Base-by-base conservation (phyloP, 768 basidiomycete genomes). In the Tricholoma flavovirens region DNA sequence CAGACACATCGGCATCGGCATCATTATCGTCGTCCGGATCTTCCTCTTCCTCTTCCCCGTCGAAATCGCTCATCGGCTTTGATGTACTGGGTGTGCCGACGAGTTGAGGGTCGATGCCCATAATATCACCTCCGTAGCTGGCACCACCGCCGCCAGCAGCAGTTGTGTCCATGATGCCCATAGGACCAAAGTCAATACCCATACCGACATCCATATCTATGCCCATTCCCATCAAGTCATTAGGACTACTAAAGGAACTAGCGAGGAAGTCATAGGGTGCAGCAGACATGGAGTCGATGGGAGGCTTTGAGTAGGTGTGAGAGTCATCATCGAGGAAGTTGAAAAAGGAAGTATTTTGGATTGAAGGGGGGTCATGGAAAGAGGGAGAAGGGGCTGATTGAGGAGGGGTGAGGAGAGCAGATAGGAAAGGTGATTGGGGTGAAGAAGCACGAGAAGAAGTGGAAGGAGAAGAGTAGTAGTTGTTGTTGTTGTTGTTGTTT, bases 71-170 rank as follows among this genome's bases (percentile, higher is more conserved):
- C 64, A 52, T 73, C 3, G 67, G 61, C 33, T 49, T 45, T 1
- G 64, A 19, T 30, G 71, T 66, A 22, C 83, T 68, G 4, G 86
- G 86, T 0, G 87, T 86, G 38, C 77, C 84, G 55, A 90, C 84
- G 53, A 90, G 83, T 67, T 87, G 86, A 0, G 90, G 89, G 67
- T 92, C 87, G 66, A 92, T 91, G 46, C 68, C 74, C 53, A 64
- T 61, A 26, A 56, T 53, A 55, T 58, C 51, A 36, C 24, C 48
- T 1, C 53, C 51, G 21, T 56, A 46, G n/a, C 35, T 53, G 40
- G 63, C 59, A 15, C 56, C 26, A 32, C 62, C 62, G 15, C 54
- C 51, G 2, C 58, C 22, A 26, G 62, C 61, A n/a, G 54, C 49
- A 1, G 60, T 9, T 0, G 89, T 87, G 67, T 91, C 87, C 66